These are phyloP conservation scores for Eucalyptus cladocalyx DNA, from an alignment of 345 rosid species.

Conservation along the genomic window DNA sequence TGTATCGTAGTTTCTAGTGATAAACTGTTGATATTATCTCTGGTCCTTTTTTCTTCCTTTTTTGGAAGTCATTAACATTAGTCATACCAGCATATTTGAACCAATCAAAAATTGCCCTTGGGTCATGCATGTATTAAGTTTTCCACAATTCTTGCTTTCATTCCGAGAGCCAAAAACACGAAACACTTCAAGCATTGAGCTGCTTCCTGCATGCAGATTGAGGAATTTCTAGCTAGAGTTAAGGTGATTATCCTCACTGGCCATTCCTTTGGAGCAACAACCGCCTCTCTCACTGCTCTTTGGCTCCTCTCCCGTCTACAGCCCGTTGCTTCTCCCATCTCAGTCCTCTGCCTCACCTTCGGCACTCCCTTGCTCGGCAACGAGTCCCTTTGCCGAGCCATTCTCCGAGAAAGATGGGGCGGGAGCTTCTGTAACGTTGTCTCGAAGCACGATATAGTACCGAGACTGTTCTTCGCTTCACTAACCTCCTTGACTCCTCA, in stretches of 20 bases:
- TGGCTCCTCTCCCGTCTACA: slow-evolving; percentile 53
- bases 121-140: not conserved
- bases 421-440: slow-evolving; percentile 71
- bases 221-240: slow-evolving; percentile 4
- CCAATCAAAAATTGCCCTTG: not conserved
- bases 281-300: slow-evolving; percentile 63
- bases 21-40: too few relatives aligned
- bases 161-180: not conserved
- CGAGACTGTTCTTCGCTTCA: slow-evolving; percentile 35
- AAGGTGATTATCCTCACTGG: slow-evolving; percentile 64
- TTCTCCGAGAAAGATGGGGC: not conserved
- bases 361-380: slow-evolving; percentile 86
- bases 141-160: not conserved
- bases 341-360: slow-evolving; percentile 65
- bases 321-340: slow-evolving; percentile 1
- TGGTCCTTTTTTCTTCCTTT: rapidly evolving
- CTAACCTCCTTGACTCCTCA: slow-evolving; percentile 8
- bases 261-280: slow-evolving; percentile 72
- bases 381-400: slow-evolving; percentile 36
- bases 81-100: not conserved
- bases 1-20: rapidly evolving
- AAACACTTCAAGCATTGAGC: not conserved
- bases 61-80: not conserved
- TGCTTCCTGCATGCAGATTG: slow-evolving; percentile 18
- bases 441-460: slow-evolving; percentile 43